Evolutionary conservation across 441 rosid genomes (phyloP).

Genomic region (Pelargonium fulgidum): DNA sequence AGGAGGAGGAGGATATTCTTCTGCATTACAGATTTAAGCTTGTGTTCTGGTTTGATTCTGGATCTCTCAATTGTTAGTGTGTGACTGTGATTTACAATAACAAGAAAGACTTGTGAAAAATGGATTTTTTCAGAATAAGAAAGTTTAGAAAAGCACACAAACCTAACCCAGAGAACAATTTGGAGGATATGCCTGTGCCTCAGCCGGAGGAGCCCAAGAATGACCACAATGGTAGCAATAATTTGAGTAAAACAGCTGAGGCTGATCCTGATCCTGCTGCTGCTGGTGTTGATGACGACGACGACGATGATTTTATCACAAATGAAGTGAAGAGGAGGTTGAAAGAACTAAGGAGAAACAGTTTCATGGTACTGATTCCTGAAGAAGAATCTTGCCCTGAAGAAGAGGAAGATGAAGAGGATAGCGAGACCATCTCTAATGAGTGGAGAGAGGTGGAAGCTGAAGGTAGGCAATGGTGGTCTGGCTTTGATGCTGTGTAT

Average conservation of each 20-base stretch:
- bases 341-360: slow-evolving; percentile 80
- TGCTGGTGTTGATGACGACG: slow-evolving; percentile 56
- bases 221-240: slow-evolving; percentile 32
- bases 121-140: slow-evolving; percentile 70
- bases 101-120: slow-evolving; percentile 23
- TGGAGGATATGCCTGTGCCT: slow-evolving; percentile 39
- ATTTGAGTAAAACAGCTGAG: slow-evolving; percentile 31
- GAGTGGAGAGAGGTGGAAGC: slow-evolving; percentile 95
- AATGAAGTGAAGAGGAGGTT: slow-evolving; percentile 87
- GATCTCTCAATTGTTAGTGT: slow-evolving; percentile 14
- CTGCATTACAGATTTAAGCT: background rate
- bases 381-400: slow-evolving; percentile 68
- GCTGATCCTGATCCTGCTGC: slow-evolving; percentile 20
- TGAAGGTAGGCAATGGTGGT: slow-evolving; percentile 91
- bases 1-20: too few relatives aligned
- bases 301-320: slow-evolving; percentile 87
- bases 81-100: slow-evolving; percentile 20
- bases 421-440: slow-evolving; percentile 46
- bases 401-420: slow-evolving; percentile 50
- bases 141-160: slow-evolving; percentile 58
- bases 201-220: slow-evolving; percentile 40
- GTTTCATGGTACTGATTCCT: slow-evolving; percentile 89
- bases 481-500: slow-evolving; percentile 83
- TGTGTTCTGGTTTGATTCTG: slow-evolving; percentile 6
- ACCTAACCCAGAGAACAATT: slow-evolving; percentile 38